Conservation (phyloP, 1,284 basidiomycete species). For the Apiotrichum sp. region DNA sequence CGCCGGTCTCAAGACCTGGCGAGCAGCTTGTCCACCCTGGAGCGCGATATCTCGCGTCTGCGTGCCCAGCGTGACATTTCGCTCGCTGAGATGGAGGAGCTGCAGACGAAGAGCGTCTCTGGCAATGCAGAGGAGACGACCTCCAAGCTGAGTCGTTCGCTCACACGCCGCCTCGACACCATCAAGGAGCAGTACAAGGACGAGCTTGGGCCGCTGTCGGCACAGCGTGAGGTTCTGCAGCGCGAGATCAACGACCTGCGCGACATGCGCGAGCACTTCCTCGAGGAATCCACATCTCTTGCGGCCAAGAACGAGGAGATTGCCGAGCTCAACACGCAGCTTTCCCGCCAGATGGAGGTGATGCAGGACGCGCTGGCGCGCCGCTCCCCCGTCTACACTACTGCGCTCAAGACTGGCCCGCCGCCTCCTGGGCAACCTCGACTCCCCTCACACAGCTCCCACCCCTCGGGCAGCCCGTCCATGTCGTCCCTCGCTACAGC, state of each 20-base stretch:
- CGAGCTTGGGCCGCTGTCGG: constrained; percentile 76
- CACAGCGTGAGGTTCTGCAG: constrained; percentile 69
- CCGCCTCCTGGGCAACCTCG: background rate
- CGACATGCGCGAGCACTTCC: constrained; percentile 74
- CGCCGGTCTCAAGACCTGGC: constrained; percentile 72
- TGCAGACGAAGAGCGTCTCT: constrained; percentile 51
- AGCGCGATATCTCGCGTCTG: constrained; percentile 78
- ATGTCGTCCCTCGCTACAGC: constrained; percentile 43
- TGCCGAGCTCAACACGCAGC: constrained; percentile 73
- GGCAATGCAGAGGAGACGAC: constrained; percentile 27
- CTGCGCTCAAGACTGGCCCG: constrained; percentile 3
- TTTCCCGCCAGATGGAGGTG: constrained; percentile 66
- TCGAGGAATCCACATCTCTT: constrained; percentile 84
- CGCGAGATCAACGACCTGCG: constrained; percentile 83
- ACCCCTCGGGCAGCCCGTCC: constrained; percentile 45
- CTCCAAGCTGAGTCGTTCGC: constrained; percentile 58
- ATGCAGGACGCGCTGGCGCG: constrained; percentile 42
- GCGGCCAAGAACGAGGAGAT: constrained; percentile 90
- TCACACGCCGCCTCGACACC: constrained; percentile 80
- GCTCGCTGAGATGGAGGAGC: constrained; percentile 86
- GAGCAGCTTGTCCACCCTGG: constrained; percentile 68
- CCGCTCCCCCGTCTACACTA: constrained; percentile 24
- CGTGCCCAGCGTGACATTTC: constrained; percentile 85
- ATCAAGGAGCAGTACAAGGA: constrained; percentile 81
- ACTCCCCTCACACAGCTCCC: constrained; percentile 1